Conservation (phyloP, 345 rosid species). For the Salix dunnii region DNA sequence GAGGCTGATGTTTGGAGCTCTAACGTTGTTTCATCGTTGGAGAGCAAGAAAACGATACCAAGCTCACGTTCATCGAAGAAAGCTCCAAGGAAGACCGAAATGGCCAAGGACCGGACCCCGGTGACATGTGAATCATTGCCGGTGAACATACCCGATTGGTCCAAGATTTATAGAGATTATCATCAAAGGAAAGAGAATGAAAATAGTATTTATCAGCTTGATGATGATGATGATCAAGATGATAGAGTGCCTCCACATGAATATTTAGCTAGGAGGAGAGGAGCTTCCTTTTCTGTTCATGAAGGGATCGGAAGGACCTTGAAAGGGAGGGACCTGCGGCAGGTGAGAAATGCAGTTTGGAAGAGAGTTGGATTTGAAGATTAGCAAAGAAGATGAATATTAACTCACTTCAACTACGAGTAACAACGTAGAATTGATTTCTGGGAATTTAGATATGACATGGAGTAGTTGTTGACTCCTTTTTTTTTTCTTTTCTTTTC, state of each 20-base stretch:
- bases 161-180: constrained; percentile 50
- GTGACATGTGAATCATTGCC: constrained; percentile 51
- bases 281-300: constrained; percentile 45
- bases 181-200: background rate
- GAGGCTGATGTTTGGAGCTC: constrained; percentile 51
- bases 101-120: background rate
- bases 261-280: constrained; percentile 40
- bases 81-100: constrained; percentile 17
- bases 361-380: constrained; percentile 48
- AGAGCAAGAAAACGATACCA: constrained; percentile 36
- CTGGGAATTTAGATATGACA: background rate
- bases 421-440: background rate
- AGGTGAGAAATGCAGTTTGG: constrained; percentile 50
- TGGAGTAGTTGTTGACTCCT: background rate
- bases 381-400: constrained; percentile 10
- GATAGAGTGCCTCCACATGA: constrained; percentile 41
- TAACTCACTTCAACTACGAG: background rate
- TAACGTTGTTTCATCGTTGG: constrained; percentile 18
- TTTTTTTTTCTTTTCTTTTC: too few species aligned
- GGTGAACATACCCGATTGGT: constrained; percentile 78
- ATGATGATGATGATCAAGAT: constrained; percentile 8
- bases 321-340: constrained; percentile 44
- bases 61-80: constrained; percentile 38
- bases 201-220: background rate
- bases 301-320: constrained; percentile 49